Evolutionary conservation across 768 basidiomycete species (phyloP).

Genomic region (Pluteus cervinus): DNA sequence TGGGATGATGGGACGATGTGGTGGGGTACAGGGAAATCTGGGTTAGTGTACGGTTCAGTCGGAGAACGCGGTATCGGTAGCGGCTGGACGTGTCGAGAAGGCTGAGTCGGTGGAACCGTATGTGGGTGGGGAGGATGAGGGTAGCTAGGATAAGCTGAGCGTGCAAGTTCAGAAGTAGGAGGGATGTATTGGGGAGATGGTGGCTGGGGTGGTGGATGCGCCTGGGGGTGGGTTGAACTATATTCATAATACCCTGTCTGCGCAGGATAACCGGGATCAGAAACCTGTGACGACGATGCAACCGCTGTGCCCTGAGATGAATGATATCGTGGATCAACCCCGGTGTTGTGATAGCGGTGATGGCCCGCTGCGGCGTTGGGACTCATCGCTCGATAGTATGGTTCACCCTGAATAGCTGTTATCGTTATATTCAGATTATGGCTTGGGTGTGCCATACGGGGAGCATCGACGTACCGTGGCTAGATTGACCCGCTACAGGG

Average conservation of each 20-base stretch:
- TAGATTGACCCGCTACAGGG: slow-evolving; percentile 10
- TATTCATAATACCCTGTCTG: slow-evolving; percentile 15
- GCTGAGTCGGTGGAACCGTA: slow-evolving; percentile 1
- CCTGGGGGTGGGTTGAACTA: slow-evolving; percentile 11
- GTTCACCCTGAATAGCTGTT: slow-evolving; percentile 1
- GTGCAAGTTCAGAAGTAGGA: slow-evolving; percentile 39
- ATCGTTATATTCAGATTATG: neutral
- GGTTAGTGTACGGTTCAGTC: slow-evolving; percentile 14
- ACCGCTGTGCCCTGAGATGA: slow-evolving; percentile 12
- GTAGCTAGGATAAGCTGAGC: slow-evolving; percentile 25
- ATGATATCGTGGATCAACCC: slow-evolving; percentile 16
- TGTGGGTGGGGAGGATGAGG: slow-evolving; percentile 7
- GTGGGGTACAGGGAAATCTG: slow-evolving; percentile 20
- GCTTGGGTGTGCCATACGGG: neutral
- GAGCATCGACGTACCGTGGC: slow-evolving; percentile 10
- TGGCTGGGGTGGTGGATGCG: slow-evolving; percentile 12
- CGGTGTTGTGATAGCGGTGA: slow-evolving; percentile 10
- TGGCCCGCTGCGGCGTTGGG: slow-evolving; percentile 7
- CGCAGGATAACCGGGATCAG: slow-evolving; percentile 11
- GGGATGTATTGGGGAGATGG: slow-evolving; percentile 35
- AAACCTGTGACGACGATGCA: slow-evolving; percentile 16
- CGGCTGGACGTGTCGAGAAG: slow-evolving; percentile 4
- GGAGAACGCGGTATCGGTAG: slow-evolving; percentile 16
- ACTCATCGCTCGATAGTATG: slow-evolving; percentile 9
- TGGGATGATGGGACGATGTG: slow-evolving; percentile 24